Evolutionary conservation across 768 basidiomycete species (phyloP), one percentile per base, ranked within the genome.

Genomic region (Porpolomopsis calyptriformis): DNA sequence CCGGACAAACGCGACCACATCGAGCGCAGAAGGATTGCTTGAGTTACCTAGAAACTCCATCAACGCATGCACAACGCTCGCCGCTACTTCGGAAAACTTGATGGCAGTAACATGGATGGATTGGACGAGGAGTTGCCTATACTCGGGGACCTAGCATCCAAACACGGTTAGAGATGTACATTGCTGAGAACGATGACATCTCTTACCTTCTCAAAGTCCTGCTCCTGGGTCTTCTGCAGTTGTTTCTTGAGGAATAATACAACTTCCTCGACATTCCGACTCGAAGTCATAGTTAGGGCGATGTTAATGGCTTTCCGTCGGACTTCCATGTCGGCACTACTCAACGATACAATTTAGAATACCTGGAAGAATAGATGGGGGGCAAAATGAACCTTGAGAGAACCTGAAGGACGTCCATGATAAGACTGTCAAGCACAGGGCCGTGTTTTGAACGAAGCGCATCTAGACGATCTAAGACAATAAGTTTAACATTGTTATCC

Each of bases 401-500:
- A 14, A 96, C 81, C 59, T 93, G 89, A 14, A 99, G 74, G 35
- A 99, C 77, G 55, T 99, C 96, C 88, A 96, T 93, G 51, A 92
- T 91, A 43, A 97, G 76, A 10, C 80, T 74, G 57, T 98, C 92
- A 33, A 98, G 68, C 29, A 97, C 80, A 55, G 80, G 80, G 14
- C 88, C 92, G 62, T 97, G 92, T 57, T 82, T 88, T 4, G 79
- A 70, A 36, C 88, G 78, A 18, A 99, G 71, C 26, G 64, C 66
- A 45, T 97, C 88, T 27, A 99, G 74, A 37, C 96, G 81, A 58
- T 94, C 88, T 20, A 99, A 73, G 14, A 98, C 94, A 49, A 98
- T 98, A 37, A 97, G 76, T 64, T 97, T 98, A 63, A 97, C 94
- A 55, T 99, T 99, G 67, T 98, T 99, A 67, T 98, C 94, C 1